Conservation (phyloP, 192 early-diverging fungal genomes). For the Coemansia sp. region DNA sequence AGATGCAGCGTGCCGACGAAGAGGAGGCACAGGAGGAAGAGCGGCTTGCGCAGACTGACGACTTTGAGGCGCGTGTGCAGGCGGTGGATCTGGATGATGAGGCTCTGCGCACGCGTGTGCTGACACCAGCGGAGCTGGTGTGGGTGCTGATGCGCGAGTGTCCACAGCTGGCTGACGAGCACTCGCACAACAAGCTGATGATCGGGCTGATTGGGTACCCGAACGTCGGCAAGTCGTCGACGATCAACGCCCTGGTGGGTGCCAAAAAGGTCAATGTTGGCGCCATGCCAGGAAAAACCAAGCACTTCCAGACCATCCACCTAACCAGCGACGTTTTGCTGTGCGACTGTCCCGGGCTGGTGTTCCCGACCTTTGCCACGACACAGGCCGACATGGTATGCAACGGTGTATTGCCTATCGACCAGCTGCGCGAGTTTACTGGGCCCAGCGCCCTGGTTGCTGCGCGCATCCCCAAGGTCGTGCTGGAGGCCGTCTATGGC, state of each 20-base stretch:
- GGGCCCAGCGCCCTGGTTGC: slow-evolving; percentile 82
- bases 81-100: slow-evolving; percentile 27
- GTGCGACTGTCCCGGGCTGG: slow-evolving; percentile 98
- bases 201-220: slow-evolving; percentile 99
- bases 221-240: slow-evolving; percentile 99
- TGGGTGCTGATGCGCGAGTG: slow-evolving; percentile 58
- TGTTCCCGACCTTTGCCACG: slow-evolving; percentile 98
- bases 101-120: slow-evolving; percentile 58
- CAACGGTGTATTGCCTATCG: slow-evolving; percentile 98
- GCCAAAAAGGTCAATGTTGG: slow-evolving; percentile 92
- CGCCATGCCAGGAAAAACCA: slow-evolving; percentile 98
- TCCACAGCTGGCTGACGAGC: slow-evolving; percentile 50
- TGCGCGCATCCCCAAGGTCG: slow-evolving; percentile 78
- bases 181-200: slow-evolving; percentile 58
- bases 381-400: slow-evolving; percentile 98
- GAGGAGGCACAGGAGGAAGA: slow-evolving; percentile 9
- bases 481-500: slow-evolving; percentile 90
- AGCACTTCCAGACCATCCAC: slow-evolving; percentile 99
- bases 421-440: slow-evolving; percentile 93
- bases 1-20: slow-evolving; percentile 5
- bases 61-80: slow-evolving; percentile 43
- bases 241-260: slow-evolving; percentile 95
- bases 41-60: slow-evolving; percentile 10
- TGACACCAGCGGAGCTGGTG: slow-evolving; percentile 67
- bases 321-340: slow-evolving; percentile 80